Percentiles rank a stretch among this genome's conserved stretches.
Conservation (phyloP, 164 flowering plant genomes). For the Dillenia turbinata region DNA sequence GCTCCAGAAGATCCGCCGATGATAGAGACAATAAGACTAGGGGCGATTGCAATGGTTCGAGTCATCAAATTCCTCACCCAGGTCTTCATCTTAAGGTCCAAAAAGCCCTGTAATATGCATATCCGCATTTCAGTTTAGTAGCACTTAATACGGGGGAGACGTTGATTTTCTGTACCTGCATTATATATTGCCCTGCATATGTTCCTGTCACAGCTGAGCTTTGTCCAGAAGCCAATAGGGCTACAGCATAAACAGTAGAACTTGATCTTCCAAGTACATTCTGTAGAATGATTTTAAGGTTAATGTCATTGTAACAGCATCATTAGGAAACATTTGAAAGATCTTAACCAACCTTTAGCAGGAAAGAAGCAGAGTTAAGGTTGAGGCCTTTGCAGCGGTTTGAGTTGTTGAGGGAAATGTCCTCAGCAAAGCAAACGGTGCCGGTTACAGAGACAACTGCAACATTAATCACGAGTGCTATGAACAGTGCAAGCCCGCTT, state of each 20-base stretch:
- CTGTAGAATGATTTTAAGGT: not conserved
- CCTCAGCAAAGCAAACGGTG: slow-evolving; percentile 6
- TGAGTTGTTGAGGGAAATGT: not conserved
- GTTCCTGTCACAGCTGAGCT: slow-evolving; percentile 16
- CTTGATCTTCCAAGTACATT: slow-evolving; percentile 9
- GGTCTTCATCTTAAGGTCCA: slow-evolving; percentile 24
- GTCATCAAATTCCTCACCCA: slow-evolving; percentile 27
- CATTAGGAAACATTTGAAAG: not conserved
- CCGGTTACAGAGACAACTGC: slow-evolving; percentile 14
- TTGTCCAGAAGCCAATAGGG: slow-evolving; percentile 16
- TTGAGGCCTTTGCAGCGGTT: slow-evolving; percentile 7
- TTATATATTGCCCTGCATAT: slow-evolving; percentile 16
- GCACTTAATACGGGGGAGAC: not conserved
- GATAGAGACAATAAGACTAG: slow-evolving; percentile 23
- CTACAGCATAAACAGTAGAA: slow-evolving; percentile 9
- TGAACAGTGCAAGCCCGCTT: slow-evolving; percentile 14
- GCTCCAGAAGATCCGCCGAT: slow-evolving; percentile 26
- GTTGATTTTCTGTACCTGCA: slow-evolving; percentile 7
- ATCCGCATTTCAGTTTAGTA: not conserved
- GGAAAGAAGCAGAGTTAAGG: slow-evolving; percentile 17
- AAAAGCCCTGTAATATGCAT: slow-evolving; percentile 17
- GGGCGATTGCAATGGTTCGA: slow-evolving; percentile 25
- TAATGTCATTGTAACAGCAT: not conserved
- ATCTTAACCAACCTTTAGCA: slow-evolving; percentile 12
- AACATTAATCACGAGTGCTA: slow-evolving; percentile 20